Evolutionary conservation across 2,329 filamentous ascomycete genomes (phyloP), one percentile per base, ranked within the genome.

Genomic region (Phyllosticta ampelicida): DNA sequence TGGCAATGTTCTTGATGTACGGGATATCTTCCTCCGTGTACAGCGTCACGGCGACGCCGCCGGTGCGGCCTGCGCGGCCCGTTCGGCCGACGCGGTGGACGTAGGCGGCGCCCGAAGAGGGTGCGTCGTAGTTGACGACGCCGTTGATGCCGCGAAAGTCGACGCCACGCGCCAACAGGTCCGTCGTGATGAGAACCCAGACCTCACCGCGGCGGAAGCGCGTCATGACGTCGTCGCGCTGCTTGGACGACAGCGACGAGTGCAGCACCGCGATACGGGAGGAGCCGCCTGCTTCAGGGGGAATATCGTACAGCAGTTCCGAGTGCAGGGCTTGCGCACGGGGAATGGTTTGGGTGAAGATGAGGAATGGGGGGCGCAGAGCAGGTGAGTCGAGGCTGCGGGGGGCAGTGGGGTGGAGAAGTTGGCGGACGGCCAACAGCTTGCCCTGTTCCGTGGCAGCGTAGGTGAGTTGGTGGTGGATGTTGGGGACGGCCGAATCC

Each of bases 81-180:
- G 94, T 97, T 52, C 94, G 83, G 0, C 94, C 94, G 0, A 94
- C 90, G 10, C 94, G 88, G 73, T 99, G 94, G 6, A 99, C 87
- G 68, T 99, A 99, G 1, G 84, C 85, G 0, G 91, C 92, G 5
- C 87, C 87, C 0, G 88, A 91, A n/a, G 86, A 89, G 0, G 94
- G 94, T 9, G 96, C 90, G 71, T 99, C 94, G 74, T 96, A 99
- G 74, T 97, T 99, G 55, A 99, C 88, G 0, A 99, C 91, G 51
- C 91, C 90, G 67, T 96, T 96, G 62, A 99, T 86, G 54, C 94
- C 94, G 9, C 88, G 85, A 75, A 99, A 96, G 72, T 99, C 94
- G 48, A 99, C 86, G 19, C 94, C 94, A 30, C 94, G 87, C 16
- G 91, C 87, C 10, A 99, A 79, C 8, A 99, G 82, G 68, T 99